Evolutionary conservation across 2,329 filamentous ascomycete genomes (phyloP).

Genomic region (Colletotrichum musicola): DNA sequence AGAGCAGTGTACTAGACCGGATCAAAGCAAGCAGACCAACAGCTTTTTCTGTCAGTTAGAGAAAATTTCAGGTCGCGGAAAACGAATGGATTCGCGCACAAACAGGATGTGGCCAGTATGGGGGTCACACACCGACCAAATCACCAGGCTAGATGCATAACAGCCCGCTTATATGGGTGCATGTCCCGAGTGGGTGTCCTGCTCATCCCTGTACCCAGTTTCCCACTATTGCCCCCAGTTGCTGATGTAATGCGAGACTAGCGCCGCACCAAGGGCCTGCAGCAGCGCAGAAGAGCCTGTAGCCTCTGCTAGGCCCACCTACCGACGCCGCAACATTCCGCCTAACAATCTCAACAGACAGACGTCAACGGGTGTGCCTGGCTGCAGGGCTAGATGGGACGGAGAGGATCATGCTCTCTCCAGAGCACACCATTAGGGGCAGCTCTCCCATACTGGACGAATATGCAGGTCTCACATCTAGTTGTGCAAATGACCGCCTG

Average conservation of each 20-base stretch:
- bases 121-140: constrained; percentile 27
- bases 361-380: constrained; percentile 31
- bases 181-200: constrained; percentile 31
- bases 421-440: constrained; percentile 28
- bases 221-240: constrained; percentile 9
- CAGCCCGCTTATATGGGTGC: constrained; percentile 36
- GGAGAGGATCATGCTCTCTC: constrained; percentile 34
- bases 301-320: constrained; percentile 18
- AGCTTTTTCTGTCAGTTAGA: neutral
- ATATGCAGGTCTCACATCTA: constrained; percentile 36
- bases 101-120: constrained; percentile 36
- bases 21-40: constrained; percentile 6
- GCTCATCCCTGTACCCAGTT: constrained; percentile 12
- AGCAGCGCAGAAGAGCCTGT: neutral
- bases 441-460: constrained; percentile 9
- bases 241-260: constrained; percentile 38
- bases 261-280: constrained; percentile 1
- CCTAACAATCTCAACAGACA: constrained; percentile 29
- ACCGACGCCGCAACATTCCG: neutral
- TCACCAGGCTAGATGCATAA: constrained; percentile 40
- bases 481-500: constrained; percentile 28
- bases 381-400: constrained; percentile 30
- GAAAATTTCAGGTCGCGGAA: constrained; percentile 34
- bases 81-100: constrained; percentile 18
- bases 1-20: neutral